Evolutionary conservation across 495 filamentous ascomycete genomes (phyloP), one percentile per base, ranked within the genome.

Genomic region (Achaetomiella virescens): DNA sequence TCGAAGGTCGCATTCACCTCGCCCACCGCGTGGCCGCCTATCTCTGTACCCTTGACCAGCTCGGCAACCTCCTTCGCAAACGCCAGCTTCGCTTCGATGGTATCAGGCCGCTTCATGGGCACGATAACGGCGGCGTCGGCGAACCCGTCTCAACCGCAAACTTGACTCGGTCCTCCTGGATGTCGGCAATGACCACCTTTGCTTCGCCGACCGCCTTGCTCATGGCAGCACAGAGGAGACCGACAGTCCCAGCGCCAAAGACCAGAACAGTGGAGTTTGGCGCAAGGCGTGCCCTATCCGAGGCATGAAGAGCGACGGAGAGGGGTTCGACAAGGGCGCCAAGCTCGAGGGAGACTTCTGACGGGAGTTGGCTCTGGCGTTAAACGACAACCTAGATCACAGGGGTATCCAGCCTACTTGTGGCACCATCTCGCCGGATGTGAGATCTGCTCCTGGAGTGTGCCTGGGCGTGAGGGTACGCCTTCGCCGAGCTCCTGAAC

Each of bases 1-100:
- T 97, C 92, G 67, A 89, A 95, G n/a, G 90, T 88, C 4, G 83
- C 84, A 60, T 82, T 81, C 8, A 91, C 84, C 52, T 89, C 87
- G 0, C 81, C 79, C 0, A 78, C 57, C 0, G 56, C 46, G 36
- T 66, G 8, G 1, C 71, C 74, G 3, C 62, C 48, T 0, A 69
- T 57, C 7, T 62, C 63, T 0, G 76, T 70, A 15, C 66, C 62
- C 59, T 75, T 72, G n/a, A 84, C 66, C 22, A 58, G 64, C 43
- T 70, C 80, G 6, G 86, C 84, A 0, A 81, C 76, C 36, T 83
- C 75, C 64, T 80, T 83, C 4, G 85, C 84, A 58, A 81, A 81
- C 6, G 69, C 72, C 3, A 90, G 70, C 63, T 79, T 81, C 49
- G 84, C 84, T 38, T 74, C 78, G 20, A 84, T 72, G 2, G 65